Conservation (phyloP, 75 land plant species). For the Cryptomeria japonica region DNA sequence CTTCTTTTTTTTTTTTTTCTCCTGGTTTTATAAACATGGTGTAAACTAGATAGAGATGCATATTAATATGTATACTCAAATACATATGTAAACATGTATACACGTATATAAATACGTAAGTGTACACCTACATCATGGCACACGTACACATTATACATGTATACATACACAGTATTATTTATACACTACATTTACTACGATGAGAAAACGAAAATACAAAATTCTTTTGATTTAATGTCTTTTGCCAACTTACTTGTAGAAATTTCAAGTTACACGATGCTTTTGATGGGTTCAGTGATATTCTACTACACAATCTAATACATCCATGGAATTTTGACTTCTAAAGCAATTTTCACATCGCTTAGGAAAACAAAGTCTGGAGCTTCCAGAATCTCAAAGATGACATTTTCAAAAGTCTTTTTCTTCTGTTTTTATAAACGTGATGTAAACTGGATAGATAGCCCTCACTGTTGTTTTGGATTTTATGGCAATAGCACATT, state of each 20-base stretch:
- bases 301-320: background rate
- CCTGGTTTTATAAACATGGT: background rate
- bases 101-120: too few species aligned
- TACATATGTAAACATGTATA: too few species aligned
- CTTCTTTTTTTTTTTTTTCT: too few species aligned
- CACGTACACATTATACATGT: too few species aligned
- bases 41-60: background rate
- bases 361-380: background rate
- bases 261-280: background rate
- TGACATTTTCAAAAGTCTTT: background rate
- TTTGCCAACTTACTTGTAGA: background rate
- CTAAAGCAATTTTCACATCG: background rate
- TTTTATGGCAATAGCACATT: background rate
- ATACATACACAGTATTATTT: too few species aligned
- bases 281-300: background rate
- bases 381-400: background rate
- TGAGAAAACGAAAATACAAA: too few species aligned
- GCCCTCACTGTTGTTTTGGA: background rate
- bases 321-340: background rate
- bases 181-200: too few species aligned
- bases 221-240: background rate
- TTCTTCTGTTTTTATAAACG: background rate
- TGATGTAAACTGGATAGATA: background rate
- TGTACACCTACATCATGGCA: background rate
- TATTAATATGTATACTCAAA: too few species aligned